Evolutionary conservation across 1,284 basidiomycete species (phyloP).

Genomic region (Moniliella sp.): DNA sequence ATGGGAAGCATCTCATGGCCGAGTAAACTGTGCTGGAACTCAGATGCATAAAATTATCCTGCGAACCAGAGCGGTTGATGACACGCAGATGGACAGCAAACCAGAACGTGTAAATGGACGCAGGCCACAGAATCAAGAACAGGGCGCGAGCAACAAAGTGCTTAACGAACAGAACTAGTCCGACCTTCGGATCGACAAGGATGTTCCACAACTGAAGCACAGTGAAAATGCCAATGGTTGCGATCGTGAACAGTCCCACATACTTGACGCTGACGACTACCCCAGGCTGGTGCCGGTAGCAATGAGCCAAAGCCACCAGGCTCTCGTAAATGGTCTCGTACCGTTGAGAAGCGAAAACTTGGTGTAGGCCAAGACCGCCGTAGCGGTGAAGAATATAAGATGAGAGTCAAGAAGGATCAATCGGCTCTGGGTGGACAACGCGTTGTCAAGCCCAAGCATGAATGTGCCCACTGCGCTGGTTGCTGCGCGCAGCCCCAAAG

Average conservation of each 20-base stretch:
- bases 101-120: constrained; percentile 77
- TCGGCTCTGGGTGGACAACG: constrained; percentile 76
- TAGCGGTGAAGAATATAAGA: constrained; percentile 85
- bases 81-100: constrained; percentile 85
- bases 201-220: constrained; percentile 70
- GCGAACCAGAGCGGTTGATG: constrained; percentile 69
- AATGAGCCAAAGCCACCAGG: constrained; percentile 79
- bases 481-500: constrained; percentile 56
- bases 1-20: no score
- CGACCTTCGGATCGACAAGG: constrained; percentile 63
- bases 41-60: constrained; percentile 87
- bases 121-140: constrained; percentile 68
- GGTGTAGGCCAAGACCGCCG: constrained; percentile 66
- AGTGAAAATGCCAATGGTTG: constrained; percentile 68
- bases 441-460: constrained; percentile 89
- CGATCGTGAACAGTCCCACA: constrained; percentile 97
- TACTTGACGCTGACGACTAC: constrained; percentile 86
- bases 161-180: no score
- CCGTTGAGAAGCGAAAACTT: constrained; percentile 78
- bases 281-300: constrained; percentile 65
- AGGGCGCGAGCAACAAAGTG: constrained; percentile 74
- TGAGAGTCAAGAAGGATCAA: constrained; percentile 93
- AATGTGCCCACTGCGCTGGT: constrained; percentile 70
- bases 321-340: constrained; percentile 47
- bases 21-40: constrained; percentile 88